Percentiles rank a stretch among this genome's conserved stretches.
Evolutionary conservation across 139 green algal species (phyloP).

Genomic region (Picochlorum sp.): DNA sequence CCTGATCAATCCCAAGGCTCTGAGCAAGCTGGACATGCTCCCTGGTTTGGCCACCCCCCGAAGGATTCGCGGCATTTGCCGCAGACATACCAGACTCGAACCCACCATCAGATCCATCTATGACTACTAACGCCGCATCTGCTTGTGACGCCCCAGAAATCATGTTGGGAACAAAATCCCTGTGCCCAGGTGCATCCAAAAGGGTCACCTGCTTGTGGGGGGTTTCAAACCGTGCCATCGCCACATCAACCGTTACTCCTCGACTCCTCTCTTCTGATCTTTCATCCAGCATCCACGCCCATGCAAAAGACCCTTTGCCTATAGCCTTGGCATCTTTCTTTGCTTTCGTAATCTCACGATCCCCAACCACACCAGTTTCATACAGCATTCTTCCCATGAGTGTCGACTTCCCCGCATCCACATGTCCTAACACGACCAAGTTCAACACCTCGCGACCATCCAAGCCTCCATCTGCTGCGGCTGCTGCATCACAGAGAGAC

Average conservation of each 20-base stretch:
- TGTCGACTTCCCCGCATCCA: slow-evolving; percentile 95
- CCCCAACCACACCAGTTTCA: slow-evolving; percentile 56
- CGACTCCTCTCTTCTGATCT: slow-evolving; percentile 78
- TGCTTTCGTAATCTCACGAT: slow-evolving; percentile 56
- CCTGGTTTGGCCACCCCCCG: slow-evolving; percentile 73
- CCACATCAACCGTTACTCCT: slow-evolving; percentile 94
- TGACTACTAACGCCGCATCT: slow-evolving; percentile 87
- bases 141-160: slow-evolving; percentile 76
- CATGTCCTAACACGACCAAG: slow-evolving; percentile 87
- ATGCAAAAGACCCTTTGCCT: slow-evolving; percentile 92
- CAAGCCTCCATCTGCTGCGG: slow-evolving; percentile 13
- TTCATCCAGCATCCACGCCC: slow-evolving; percentile 94
- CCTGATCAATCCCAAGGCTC: slow-evolving; percentile 72
- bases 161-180: slow-evolving; percentile 97
- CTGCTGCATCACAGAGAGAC: slow-evolving; percentile 22
- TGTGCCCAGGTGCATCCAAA: slow-evolving; percentile 91
- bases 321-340: slow-evolving; percentile 56
- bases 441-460: slow-evolving; percentile 42
- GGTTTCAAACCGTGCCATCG: slow-evolving; percentile 51
- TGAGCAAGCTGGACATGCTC: slow-evolving; percentile 91
- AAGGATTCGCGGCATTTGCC: slow-evolving; percentile 5
- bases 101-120: slow-evolving; percentile 81
- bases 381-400: slow-evolving; percentile 90
- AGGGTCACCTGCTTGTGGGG: slow-evolving; percentile 53
- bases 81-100: slow-evolving; percentile 91